Evolutionary conservation across 2,329 filamentous ascomycete genomes (phyloP).

Genomic region (Fragosphaeria purpurea): DNA sequence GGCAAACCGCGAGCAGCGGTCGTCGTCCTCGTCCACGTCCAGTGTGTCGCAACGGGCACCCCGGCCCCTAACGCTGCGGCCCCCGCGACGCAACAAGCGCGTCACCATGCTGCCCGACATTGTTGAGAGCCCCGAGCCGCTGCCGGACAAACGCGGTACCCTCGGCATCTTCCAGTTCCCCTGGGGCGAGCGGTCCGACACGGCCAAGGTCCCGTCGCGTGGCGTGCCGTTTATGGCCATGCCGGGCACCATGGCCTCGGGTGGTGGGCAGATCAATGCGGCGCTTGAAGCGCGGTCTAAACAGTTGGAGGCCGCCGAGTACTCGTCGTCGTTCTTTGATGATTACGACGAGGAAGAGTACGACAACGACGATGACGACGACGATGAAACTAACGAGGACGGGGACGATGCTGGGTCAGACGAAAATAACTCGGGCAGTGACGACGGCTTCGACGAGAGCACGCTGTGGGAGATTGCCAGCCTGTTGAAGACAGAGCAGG

Average conservation of each 20-base stretch:
- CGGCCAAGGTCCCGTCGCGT: conserved; percentile 27
- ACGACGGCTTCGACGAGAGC: conserved; percentile 49
- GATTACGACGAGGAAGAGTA: conserved; percentile 46
- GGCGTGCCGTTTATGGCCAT: conserved; percentile 31
- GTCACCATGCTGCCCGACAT: conserved; percentile 54
- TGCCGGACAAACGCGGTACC: conserved; percentile 47
- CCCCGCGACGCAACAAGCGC: conserved; percentile 44
- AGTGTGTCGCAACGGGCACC: conserved; percentile 15
- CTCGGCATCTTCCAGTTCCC: conserved; percentile 57
- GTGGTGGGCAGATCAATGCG: conserved; percentile 25
- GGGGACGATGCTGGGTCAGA: conserved; percentile 26
- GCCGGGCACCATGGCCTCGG: conserved; percentile 41
- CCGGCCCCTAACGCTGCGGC: conserved; percentile 41
- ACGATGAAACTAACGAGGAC: conserved; percentile 29
- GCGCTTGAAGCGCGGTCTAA: conserved; percentile 23
- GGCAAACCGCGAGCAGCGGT: neutral
- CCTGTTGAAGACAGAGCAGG: conserved; percentile 40
- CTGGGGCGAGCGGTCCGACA: conserved; percentile 54
- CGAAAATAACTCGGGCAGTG: conserved; percentile 27
- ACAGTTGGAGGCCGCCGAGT: conserved; percentile 29
- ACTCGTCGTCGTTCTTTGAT: conserved; percentile 48
- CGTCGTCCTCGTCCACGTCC: neutral
- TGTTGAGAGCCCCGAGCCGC: conserved; percentile 49
- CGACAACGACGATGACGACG: conserved; percentile 25
- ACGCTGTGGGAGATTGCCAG: conserved; percentile 56